Conservation (phyloP, 768 basidiomycete genomes). For the Rhizopogon vesiculosus region DNA sequence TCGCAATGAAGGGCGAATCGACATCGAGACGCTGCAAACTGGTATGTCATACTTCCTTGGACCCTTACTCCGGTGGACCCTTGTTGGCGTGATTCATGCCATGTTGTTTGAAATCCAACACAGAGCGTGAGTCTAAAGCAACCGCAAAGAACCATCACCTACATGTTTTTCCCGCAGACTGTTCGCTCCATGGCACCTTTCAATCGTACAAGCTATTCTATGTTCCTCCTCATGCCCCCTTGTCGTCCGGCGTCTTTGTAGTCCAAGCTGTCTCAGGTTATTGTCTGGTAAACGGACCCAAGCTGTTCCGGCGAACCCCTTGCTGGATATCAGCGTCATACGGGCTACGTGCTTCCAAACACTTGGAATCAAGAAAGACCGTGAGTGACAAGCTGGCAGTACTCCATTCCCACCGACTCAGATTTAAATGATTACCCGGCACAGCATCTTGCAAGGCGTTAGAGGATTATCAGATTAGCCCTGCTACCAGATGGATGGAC, state of each 20-base stretch:
- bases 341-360: slow-evolving; percentile 34
- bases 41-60: slow-evolving; percentile 76
- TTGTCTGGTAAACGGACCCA: slow-evolving; percentile 36
- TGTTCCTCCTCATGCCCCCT: slow-evolving; percentile 60
- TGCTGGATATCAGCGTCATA: slow-evolving; percentile 35
- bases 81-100: slow-evolving; percentile 65
- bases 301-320: slow-evolving; percentile 23
- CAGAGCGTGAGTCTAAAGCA: slow-evolving; percentile 38
- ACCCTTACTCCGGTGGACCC: slow-evolving; percentile 73
- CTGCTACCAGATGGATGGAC: slow-evolving; percentile 40
- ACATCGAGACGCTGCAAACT: slow-evolving; percentile 63
- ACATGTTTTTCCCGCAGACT: slow-evolving; percentile 32
- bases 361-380: slow-evolving; percentile 31
- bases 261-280: slow-evolving; percentile 45
- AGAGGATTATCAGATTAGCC: slow-evolving; percentile 13
- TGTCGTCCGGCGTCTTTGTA: slow-evolving; percentile 61
- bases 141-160: background rate
- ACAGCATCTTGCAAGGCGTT: slow-evolving; percentile 13
- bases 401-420: background rate
- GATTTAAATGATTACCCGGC: background rate
- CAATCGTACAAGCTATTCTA: slow-evolving; percentile 64
- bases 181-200: slow-evolving; percentile 45
- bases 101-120: slow-evolving; percentile 58
- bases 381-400: slow-evolving; percentile 22
- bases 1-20: slow-evolving; percentile 49